Percentiles rank a stretch among this genome's conserved stretches.
These are phyloP conservation scores for Metschnikowia lachancei DNA, from an alignment of 805 yeast species.

Conservation along the genomic window DNA sequence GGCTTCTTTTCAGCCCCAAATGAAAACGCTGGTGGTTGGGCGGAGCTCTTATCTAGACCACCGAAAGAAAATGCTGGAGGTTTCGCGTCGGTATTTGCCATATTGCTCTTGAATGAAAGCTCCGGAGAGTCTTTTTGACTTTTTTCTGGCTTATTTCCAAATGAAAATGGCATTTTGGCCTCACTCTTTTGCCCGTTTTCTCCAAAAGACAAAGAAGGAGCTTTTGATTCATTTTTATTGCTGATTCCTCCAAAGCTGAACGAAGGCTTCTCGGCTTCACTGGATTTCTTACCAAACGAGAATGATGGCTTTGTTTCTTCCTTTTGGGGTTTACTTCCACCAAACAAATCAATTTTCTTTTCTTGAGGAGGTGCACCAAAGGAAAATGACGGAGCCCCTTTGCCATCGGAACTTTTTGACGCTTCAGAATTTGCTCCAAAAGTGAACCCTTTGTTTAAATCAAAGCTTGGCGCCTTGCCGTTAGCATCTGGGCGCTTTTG, in stretches of 20 bases:
- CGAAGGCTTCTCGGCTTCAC: background rate
- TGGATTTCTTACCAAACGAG: slow-evolving; percentile 1
- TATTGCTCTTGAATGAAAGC: background rate
- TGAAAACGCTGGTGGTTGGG: background rate
- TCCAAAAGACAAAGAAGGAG: slow-evolving; percentile 10
- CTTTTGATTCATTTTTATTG: background rate
- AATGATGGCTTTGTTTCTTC: slow-evolving; percentile 1
- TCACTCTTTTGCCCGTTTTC: background rate
- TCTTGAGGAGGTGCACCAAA: slow-evolving; percentile 3
- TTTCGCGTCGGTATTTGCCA: background rate
- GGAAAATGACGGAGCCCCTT: background rate
- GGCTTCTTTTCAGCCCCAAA: background rate
- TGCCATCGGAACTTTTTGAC: background rate
- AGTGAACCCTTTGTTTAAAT: background rate
- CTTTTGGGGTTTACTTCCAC: slow-evolving; percentile 5
- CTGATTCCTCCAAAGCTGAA: slow-evolving; percentile 1
- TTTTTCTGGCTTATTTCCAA: background rate
- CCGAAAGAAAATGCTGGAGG: background rate
- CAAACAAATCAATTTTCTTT: slow-evolving; percentile 15
- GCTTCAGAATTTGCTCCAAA: background rate
- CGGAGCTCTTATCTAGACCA: background rate
- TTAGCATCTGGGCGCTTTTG: background rate
- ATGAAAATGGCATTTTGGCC: background rate
- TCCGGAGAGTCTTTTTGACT: background rate
- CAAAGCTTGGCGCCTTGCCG: background rate